A percentile compares a stretch with the other conserved stretches of the same genome.
Evolutionary conservation across 371 early-diverging fungal genomes (phyloP).

Genomic region (Mycotypha africana): DNA sequence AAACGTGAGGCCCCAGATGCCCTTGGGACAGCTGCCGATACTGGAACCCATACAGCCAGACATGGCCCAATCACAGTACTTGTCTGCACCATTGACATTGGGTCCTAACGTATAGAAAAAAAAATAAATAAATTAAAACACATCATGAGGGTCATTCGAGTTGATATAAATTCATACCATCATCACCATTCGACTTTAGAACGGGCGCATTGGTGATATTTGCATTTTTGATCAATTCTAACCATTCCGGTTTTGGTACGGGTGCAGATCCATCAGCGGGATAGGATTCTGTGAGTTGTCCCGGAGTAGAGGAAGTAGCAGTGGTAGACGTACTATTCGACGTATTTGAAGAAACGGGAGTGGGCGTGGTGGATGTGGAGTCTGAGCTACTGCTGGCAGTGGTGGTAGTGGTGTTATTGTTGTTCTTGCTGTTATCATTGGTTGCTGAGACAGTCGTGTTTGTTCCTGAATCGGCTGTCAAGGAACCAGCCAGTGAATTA

Average conservation of each 20-base stretch:
- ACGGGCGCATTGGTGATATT: constrained; percentile 35
- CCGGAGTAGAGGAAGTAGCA: neutral
- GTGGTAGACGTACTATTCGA: no score
- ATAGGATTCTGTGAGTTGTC: constrained; percentile 17
- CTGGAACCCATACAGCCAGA: constrained; percentile 40
- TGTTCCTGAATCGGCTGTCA: no score
- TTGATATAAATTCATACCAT: no score
- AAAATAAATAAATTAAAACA: no score
- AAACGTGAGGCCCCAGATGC: constrained; percentile 56
- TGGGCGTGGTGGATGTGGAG: no score
- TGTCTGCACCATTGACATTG: constrained; percentile 18
- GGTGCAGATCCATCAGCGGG: constrained; percentile 23
- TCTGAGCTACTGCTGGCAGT: no score
- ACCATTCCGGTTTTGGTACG: constrained; percentile 36
- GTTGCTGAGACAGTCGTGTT: no score
- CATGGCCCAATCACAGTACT: constrained; percentile 56
- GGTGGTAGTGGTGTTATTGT: no score
- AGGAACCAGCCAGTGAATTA: no score
- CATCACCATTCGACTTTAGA: constrained; percentile 13
- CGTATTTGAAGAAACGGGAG: no score
- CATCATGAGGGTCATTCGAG: no score
- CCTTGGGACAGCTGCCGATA: constrained; percentile 49
- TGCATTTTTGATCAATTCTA: constrained; percentile 27
- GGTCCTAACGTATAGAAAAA: constrained; percentile 3
- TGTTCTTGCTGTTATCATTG: no score